Evolutionary conservation across 2,329 filamentous ascomycete species (phyloP).

Genomic region (Fusarium dimerum): DNA sequence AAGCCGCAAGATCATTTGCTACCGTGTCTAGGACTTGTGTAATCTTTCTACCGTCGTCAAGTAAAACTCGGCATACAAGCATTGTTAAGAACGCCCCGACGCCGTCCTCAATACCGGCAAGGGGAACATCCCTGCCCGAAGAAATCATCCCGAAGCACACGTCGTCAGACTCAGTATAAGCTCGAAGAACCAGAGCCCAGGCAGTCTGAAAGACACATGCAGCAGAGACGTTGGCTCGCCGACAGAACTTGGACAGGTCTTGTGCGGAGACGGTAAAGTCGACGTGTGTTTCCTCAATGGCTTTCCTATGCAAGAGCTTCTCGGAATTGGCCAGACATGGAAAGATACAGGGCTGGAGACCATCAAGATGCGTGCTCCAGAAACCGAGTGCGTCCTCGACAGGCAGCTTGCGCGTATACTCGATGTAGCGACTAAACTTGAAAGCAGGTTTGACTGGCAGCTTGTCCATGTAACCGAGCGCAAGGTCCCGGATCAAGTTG

Average conservation of each 20-base stretch:
- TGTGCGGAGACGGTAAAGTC: background rate
- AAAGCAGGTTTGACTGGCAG: background rate
- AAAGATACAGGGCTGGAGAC: too few relatives aligned
- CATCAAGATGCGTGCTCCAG: too few relatives aligned
- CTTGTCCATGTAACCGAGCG: background rate
- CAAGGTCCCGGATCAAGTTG: constrained; percentile 2
- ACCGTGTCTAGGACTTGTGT: background rate
- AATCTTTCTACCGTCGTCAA: background rate
- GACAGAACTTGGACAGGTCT: background rate
- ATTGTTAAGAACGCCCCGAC: constrained; percentile 9
- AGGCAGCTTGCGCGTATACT: constrained; percentile 1
- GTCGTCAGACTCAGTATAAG: constrained; percentile 6
- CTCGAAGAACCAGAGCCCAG: constrained; percentile 9
- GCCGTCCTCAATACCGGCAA: constrained; percentile 1
- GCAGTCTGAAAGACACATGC: constrained; percentile 10
- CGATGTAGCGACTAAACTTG: background rate
- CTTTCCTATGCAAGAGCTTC: background rate
- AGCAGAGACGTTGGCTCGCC: constrained; percentile 1
- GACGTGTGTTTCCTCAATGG: background rate
- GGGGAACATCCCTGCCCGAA: constrained; percentile 1
- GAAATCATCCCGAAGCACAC: constrained; percentile 7
- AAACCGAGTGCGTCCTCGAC: background rate
- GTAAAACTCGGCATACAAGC: background rate
- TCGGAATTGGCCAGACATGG: too few relatives aligned
- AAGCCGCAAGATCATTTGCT: background rate